Evolutionary conservation across 2,329 filamentous ascomycete species (phyloP), one percentile per base, ranked within the genome.

Genomic region (Fusarium sp.): DNA sequence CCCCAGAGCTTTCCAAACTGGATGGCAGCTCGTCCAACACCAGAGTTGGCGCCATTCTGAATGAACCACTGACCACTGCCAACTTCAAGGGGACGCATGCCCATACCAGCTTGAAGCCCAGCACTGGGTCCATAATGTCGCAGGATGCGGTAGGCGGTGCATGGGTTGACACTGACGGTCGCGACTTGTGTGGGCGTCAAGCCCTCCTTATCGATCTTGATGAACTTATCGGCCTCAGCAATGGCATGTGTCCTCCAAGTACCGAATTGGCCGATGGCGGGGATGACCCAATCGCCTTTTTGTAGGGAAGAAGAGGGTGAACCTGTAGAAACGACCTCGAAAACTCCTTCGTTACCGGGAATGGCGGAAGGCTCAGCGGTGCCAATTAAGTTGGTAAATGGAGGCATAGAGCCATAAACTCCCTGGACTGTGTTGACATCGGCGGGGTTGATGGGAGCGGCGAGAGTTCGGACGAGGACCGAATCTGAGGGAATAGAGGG

Each of bases 381-480:
- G 62, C 94, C 93, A 60, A 99, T 89, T 3, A 89, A 83, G 10
- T 90, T 91, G 22, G 90, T 91, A 82, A 97, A 95, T 47, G 88
- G 85, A 0, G 95, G 94, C 80, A 94, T 94, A 49, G 91, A 91
- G 69, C 95, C 95, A 84, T 99, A 99, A 7, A 95, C 94, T 73
- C 96, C 96, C 85, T 99, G 96, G 78, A 99, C 93, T 78, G 95
- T 95, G 86, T 99, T 99, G 82, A 99, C 93, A 84, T 99, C 96
- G 78, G 96, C 95, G 29, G 96, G 96, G 84, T 99, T 99, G 82
- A 99, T 94, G 63, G 96, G 94, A 2, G 94, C 91, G 36, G 95
- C 93, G 77, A 99, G 93, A 77, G 96, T 92, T 81, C 94, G 94
- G 67, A 99, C 86, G 60, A 95, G 94, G 75, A 97, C 83, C 50